These are phyloP conservation scores for Mercurialis annua DNA, from an alignment of 345 rosid genomes.

Conservation along the genomic window DNA sequence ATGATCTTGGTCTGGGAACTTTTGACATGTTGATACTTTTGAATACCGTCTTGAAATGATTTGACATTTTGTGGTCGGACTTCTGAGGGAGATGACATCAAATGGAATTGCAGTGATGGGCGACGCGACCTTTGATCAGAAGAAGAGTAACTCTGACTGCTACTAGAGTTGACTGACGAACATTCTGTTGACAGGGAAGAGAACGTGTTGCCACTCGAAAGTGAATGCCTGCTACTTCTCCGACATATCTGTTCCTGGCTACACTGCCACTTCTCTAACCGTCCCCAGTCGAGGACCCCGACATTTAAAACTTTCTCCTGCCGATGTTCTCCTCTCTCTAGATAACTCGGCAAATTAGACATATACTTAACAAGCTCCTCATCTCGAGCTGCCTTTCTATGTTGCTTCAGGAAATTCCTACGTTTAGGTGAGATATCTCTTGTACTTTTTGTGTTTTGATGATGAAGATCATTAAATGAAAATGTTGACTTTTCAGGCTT, in stretches of 20 bases:
- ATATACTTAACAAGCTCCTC: conserved; percentile 86
- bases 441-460: conserved; percentile 39
- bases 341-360: conserved; percentile 81
- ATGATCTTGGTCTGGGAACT: conserved; percentile 1
- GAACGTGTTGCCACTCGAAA: conserved; percentile 42
- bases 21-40: conserved; percentile 31
- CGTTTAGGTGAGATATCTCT: conserved; percentile 37
- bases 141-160: conserved; percentile 44
- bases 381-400: conserved; percentile 31
- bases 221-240: conserved; percentile 41
- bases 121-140: conserved; percentile 30
- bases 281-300: conserved; percentile 94
- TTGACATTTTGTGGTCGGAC: conserved; percentile 26
- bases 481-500: conserved; percentile 40
- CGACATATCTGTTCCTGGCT: conserved; percentile 40
- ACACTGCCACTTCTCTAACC: conserved; percentile 80
- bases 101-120: conserved; percentile 44
- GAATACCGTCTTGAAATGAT: conserved; percentile 26
- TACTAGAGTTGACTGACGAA: conserved; percentile 47
- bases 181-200: conserved; percentile 42
- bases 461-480: conserved; percentile 45
- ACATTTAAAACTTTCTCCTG: conserved; percentile 64
- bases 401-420: conserved; percentile 28
- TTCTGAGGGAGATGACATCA: conserved; percentile 40
- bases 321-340: conserved; percentile 53